These are phyloP conservation scores for Meripilus lineatus DNA, from an alignment of 1,284 basidiomycete species.

Conservation along the genomic window DNA sequence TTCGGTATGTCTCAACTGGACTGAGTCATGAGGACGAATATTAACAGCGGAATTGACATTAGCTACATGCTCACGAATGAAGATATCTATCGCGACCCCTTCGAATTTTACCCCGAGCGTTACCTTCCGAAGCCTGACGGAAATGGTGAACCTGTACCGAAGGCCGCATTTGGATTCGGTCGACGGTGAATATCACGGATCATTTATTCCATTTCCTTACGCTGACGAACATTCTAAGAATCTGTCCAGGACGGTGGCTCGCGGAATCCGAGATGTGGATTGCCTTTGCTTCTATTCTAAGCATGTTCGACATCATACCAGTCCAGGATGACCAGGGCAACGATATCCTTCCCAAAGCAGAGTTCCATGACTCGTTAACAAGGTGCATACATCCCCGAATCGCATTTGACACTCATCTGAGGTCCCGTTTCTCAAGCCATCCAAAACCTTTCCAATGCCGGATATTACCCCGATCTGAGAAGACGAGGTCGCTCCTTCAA, in stretches of 20 bases:
- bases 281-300: slow-evolving; percentile 13
- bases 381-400: slow-evolving; percentile 4
- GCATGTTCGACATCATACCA: slow-evolving; percentile 13
- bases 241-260: slow-evolving; percentile 15
- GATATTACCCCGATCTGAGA: slow-evolving; percentile 17
- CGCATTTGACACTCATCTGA: neutral
- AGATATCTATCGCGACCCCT: slow-evolving; percentile 2
- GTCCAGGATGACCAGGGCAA: slow-evolving; percentile 21
- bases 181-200: slow-evolving; percentile 8
- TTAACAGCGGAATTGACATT: slow-evolving; percentile 13
- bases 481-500: slow-evolving; percentile 8
- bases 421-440: slow-evolving; percentile 14
- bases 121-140: slow-evolving; percentile 10
- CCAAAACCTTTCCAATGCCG: slow-evolving; percentile 21
- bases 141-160: slow-evolving; percentile 1
- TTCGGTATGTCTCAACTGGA: slow-evolving; percentile 23
- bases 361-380: slow-evolving; percentile 26
- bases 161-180: slow-evolving; percentile 15
- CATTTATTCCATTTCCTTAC: neutral
- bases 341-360: slow-evolving; percentile 26
- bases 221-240: slow-evolving; percentile 1
- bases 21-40: neutral
- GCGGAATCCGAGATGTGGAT: slow-evolving; percentile 14
- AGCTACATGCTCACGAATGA: slow-evolving; percentile 2
- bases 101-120: slow-evolving; percentile 1